phyloP scores from a whole-genome alignment of 345 rosid species.

The Hypericum androsaemum region DNA sequence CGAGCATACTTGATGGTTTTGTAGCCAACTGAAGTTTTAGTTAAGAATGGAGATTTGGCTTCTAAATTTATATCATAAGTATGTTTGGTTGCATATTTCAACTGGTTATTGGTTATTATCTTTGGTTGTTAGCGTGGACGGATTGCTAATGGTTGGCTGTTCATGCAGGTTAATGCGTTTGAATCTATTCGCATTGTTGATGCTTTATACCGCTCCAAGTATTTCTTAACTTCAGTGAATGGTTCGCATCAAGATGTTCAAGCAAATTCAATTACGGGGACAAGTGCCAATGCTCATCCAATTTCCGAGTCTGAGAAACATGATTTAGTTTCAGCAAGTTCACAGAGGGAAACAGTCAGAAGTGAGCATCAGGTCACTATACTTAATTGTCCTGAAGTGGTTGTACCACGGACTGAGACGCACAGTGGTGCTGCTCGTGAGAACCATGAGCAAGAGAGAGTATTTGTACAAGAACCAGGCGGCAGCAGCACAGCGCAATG shows the following conservation, averaged over 20 bases:
- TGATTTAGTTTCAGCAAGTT: constrained; percentile 18
- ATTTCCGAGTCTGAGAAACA: constrained; percentile 23
- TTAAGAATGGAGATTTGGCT: too few species aligned
- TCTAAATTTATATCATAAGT: too few species aligned
- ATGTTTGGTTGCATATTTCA: too few species aligned
- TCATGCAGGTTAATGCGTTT: constrained; percentile 62
- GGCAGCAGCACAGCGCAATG: constrained; percentile 14
- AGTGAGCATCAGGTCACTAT: constrained; percentile 66
- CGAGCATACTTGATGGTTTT: too few species aligned
- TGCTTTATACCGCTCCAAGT: constrained; percentile 71
- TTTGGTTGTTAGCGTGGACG: too few species aligned
- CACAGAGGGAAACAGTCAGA: constrained; percentile 15
- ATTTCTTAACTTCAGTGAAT: constrained; percentile 41
- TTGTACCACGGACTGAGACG: constrained; percentile 17
- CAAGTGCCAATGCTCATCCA: constrained; percentile 18
- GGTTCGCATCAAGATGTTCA: constrained; percentile 24
- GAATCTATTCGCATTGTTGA: constrained; percentile 61
- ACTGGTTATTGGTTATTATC: too few species aligned
- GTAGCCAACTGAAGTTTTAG: too few species aligned
- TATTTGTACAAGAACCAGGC: constrained; percentile 14
- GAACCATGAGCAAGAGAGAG: constrained; percentile 18
- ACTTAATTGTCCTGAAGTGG: constrained; percentile 78
- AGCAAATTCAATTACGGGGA: constrained; percentile 22
- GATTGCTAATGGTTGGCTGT: constrained; percentile 3
- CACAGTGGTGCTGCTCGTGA: constrained; percentile 24